phyloP scores from a whole-genome alignment of 179 eudicot species.

The Beta macrorhiza region DNA sequence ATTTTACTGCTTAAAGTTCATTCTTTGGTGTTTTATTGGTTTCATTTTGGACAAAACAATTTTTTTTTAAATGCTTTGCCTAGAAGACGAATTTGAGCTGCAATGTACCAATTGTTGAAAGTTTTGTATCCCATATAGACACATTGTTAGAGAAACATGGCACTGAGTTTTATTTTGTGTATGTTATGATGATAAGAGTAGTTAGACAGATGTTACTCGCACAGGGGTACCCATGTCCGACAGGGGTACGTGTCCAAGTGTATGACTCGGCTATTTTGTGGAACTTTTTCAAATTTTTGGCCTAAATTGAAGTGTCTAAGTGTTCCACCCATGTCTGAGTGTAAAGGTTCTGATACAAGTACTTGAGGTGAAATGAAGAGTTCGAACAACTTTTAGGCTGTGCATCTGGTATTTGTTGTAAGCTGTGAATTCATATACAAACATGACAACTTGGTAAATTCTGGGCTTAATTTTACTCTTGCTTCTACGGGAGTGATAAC shows the following conservation, averaged over 20 bases:
- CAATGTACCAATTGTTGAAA: not conserved
- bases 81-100: not conserved
- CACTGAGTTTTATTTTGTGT: not conserved
- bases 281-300: no score
- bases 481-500: not conserved
- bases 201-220: no score
- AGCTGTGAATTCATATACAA: no score
- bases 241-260: no score
- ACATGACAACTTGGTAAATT: not conserved
- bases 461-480: not conserved
- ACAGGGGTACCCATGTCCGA: no score
- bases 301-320: no score
- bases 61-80: not conserved
- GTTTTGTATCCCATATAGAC: not conserved
- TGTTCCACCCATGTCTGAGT: no score
- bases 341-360: no score
- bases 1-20: not conserved
- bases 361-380: no score
- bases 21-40: not conserved
- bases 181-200: not conserved
- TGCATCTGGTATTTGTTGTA: not conserved
- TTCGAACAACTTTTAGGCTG: not conserved
- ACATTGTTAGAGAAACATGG: not conserved
- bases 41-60: not conserved
- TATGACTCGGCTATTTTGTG: no score